These are phyloP conservation scores for Jaltomata sinuosa DNA, from an alignment of 257 asterid species.

Conservation along the genomic window DNA sequence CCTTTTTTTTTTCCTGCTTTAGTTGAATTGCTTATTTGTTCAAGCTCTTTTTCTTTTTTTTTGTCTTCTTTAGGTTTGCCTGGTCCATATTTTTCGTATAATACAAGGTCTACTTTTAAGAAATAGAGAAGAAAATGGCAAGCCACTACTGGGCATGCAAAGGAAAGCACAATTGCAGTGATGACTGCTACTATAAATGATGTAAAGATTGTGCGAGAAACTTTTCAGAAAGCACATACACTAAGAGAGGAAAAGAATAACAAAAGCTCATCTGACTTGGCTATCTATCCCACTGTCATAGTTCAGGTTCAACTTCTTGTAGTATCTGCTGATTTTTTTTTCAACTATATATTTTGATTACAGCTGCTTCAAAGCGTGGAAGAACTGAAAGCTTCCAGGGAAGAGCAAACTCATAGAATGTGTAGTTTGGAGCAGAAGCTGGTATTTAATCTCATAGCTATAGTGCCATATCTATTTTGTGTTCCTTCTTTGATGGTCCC, in stretches of 20 bases:
- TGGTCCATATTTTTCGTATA: constrained; percentile 36
- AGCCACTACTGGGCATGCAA: too few species aligned
- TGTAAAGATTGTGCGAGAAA: constrained; percentile 18
- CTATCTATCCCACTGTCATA: constrained; percentile 27
- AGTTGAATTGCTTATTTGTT: not conserved
- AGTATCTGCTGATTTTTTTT: not conserved
- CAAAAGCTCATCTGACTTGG: constrained; percentile 22
- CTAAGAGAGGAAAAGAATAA: constrained; percentile 12
- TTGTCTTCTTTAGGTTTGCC: constrained; percentile 82
- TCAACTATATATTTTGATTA: not conserved
- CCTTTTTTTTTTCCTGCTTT: not conserved
- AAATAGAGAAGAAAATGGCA: constrained; percentile 20
- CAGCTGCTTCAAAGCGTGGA: constrained; percentile 48
- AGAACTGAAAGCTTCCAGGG: constrained; percentile 43
- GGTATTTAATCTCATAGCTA: constrained; percentile 19
- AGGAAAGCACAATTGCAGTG: too few species aligned
- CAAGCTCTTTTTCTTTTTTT: not conserved
- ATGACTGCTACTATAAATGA: too few species aligned
- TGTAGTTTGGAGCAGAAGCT: constrained; percentile 45
- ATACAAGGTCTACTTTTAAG: constrained; percentile 1
- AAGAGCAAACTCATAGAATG: constrained; percentile 37
- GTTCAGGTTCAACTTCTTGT: constrained; percentile 38
- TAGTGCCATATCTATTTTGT: not conserved
- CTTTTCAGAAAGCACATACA: constrained; percentile 14
- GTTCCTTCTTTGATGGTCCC: not conserved